A percentile compares a stretch with the other conserved stretches of the same genome.
These are phyloP conservation scores for Phytophthora syringae DNA, from an alignment of 352 stramenopile genomes.

Conservation along the genomic window DNA sequence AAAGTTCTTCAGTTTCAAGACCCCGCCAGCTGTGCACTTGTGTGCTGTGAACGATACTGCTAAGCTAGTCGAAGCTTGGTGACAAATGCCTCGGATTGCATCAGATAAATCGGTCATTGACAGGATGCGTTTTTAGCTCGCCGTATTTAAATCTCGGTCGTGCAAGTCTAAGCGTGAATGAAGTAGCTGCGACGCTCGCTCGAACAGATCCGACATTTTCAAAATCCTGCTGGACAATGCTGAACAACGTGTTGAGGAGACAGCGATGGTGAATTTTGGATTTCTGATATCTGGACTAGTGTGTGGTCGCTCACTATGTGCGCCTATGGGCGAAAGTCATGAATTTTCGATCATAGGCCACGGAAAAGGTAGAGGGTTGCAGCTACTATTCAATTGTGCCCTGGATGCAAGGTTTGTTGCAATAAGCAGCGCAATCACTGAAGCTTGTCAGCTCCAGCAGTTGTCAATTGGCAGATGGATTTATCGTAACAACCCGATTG, in stretches of 20 bases:
- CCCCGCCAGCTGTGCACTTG: neutral
- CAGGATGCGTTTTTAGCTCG: neutral
- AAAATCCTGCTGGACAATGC: neutral
- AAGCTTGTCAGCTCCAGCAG: neutral
- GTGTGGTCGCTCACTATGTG: neutral
- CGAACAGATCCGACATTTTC: neutral
- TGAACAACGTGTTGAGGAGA: neutral
- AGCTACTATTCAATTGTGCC: neutral
- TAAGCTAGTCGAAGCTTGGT: neutral
- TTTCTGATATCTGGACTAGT: neutral
- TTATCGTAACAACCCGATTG: neutral
- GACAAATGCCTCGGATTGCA: neutral
- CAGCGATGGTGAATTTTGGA: neutral
- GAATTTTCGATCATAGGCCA: neutral
- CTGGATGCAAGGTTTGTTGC: neutral
- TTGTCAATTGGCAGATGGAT: neutral
- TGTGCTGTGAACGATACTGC: neutral
- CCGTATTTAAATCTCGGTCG: neutral
- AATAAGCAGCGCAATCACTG: neutral
- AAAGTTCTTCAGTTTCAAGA: slow-evolving; percentile 1
- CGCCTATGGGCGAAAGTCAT: neutral
- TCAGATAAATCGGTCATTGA: neutral
- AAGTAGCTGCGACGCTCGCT: neutral
- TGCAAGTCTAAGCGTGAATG: neutral
- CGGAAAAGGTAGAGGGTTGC: neutral